Percentiles rank a stretch among this genome's conserved stretches.
These are phyloP conservation scores for Syncephalastrum sp. DNA, from an alignment of 371 early-diverging fungal genomes.

Conservation along the genomic window DNA sequence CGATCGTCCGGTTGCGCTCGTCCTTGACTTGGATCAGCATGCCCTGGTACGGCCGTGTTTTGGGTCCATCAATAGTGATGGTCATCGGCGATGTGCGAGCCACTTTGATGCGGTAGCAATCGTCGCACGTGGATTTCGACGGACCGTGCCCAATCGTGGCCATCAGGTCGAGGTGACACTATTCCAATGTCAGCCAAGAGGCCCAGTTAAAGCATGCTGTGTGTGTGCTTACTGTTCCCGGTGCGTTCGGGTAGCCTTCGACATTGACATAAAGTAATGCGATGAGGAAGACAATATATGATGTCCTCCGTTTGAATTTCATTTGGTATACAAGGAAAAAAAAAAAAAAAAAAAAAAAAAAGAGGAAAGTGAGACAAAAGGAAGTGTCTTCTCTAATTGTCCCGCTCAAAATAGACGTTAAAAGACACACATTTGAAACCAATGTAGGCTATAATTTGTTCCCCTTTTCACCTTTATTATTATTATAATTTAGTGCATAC, in stretches of 20 bases:
- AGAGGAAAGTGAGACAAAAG: neutral
- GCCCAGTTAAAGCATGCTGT: neutral
- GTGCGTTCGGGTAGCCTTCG: conserved; percentile 35
- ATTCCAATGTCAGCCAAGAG: conserved; percentile 6
- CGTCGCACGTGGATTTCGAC: conserved; percentile 36
- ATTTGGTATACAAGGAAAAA: neutral
- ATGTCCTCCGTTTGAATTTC: neutral
- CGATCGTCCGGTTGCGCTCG: conserved; percentile 33
- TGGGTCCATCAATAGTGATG: conserved; percentile 15
- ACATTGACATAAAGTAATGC: neutral
- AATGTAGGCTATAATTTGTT: conserved; percentile 1
- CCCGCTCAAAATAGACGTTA: neutral
- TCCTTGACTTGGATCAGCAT: conserved; percentile 41
- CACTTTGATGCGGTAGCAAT: conserved; percentile 36
- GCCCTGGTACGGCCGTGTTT: conserved; percentile 29
- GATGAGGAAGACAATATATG: neutral
- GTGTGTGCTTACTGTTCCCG: conserved; percentile 35
- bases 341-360: too few relatives aligned
- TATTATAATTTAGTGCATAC: conserved; percentile 22
- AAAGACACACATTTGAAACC: conserved; percentile 4
- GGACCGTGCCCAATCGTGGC: conserved; percentile 45
- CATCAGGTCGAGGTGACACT: conserved; percentile 46
- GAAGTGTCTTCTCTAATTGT: neutral
- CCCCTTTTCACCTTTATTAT: neutral
- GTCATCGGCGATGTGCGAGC: conserved; percentile 12